Evolutionary conservation across 1,284 basidiomycete genomes (phyloP).

Genomic region (Trichosporon sp.): DNA sequence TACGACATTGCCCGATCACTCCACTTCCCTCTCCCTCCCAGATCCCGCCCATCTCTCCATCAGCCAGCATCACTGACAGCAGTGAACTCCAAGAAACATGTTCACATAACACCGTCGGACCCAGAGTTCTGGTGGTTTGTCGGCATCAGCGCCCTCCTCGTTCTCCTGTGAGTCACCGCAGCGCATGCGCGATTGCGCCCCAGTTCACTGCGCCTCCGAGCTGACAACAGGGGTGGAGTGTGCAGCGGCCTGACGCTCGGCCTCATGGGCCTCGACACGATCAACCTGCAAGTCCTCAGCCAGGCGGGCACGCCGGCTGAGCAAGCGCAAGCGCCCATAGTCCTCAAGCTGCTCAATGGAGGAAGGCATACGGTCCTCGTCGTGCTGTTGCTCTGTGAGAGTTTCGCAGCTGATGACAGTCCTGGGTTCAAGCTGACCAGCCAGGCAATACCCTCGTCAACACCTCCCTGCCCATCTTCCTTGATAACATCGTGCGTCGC

Average conservation of each 20-base stretch:
- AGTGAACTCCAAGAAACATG: constrained; percentile 34
- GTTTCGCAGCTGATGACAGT: neutral
- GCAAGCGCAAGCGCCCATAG: constrained; percentile 56
- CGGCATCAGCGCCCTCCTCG: constrained; percentile 35
- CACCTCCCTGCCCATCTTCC: constrained; percentile 60
- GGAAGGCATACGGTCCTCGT: constrained; percentile 58
- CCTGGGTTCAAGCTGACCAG: neutral
- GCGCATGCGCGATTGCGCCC: neutral
- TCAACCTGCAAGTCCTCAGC: constrained; percentile 54
- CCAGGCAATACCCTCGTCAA: constrained; percentile 60
- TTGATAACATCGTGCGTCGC: constrained; percentile 51
- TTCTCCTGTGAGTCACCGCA: constrained; percentile 34
- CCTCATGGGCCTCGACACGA: constrained; percentile 59
- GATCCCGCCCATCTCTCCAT: too few species aligned
- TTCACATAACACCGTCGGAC: constrained; percentile 43
- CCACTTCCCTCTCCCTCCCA: too few species aligned
- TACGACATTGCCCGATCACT: too few species aligned
- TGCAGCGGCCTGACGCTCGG: constrained; percentile 61
- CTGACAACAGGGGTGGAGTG: constrained; percentile 51
- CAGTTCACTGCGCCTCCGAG: neutral
- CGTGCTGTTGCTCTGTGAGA: constrained; percentile 55
- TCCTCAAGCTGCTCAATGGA: constrained; percentile 55
- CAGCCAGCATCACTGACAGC: neutral
- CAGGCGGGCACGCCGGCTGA: constrained; percentile 57
- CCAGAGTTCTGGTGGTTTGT: constrained; percentile 48